Evolutionary conservation across 805 yeast genomes (phyloP).

Genomic region (Monosporozyma servazzii): DNA sequence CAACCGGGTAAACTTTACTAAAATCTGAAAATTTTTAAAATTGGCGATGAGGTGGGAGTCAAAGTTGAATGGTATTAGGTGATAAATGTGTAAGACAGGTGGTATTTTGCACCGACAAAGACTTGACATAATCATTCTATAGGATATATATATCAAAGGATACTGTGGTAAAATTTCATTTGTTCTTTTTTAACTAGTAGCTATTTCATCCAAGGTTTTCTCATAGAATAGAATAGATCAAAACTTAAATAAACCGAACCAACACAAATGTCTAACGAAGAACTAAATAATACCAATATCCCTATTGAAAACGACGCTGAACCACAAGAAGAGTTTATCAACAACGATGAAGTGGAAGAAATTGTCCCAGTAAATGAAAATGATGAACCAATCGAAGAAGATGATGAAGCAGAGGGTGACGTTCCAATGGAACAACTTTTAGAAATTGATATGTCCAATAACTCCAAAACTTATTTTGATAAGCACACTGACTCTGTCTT

Average conservation of each 20-base stretch:
- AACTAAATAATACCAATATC: slow-evolving; percentile 1
- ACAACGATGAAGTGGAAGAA: slow-evolving; percentile 38
- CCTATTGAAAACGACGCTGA: slow-evolving; percentile 7
- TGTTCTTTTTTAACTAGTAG: background rate
- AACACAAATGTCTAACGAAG: slow-evolving; percentile 9
- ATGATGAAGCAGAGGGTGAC: slow-evolving; percentile 31
- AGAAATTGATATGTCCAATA: slow-evolving; percentile 82
- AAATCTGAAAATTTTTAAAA: background rate
- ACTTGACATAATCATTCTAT: background rate
- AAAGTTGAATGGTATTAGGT: background rate
- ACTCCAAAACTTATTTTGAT: slow-evolving; percentile 84
- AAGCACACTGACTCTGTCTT: slow-evolving; percentile 82
- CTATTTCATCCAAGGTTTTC: background rate
- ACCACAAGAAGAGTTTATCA: slow-evolving; percentile 32
- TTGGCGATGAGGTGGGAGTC: background rate
- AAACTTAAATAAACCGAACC: background rate
- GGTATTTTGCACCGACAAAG: background rate
- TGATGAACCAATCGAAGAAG: slow-evolving; percentile 28
- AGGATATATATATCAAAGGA: background rate
- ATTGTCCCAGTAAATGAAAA: slow-evolving; percentile 27
- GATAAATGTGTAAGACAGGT: background rate
- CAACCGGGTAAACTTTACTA: background rate
- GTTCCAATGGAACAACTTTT: slow-evolving; percentile 33
- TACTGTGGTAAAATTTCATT: background rate
- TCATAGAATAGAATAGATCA: background rate